Conservation (phyloP, 768 basidiomycete genomes). For the Strobilomyces dryophilus region DNA sequence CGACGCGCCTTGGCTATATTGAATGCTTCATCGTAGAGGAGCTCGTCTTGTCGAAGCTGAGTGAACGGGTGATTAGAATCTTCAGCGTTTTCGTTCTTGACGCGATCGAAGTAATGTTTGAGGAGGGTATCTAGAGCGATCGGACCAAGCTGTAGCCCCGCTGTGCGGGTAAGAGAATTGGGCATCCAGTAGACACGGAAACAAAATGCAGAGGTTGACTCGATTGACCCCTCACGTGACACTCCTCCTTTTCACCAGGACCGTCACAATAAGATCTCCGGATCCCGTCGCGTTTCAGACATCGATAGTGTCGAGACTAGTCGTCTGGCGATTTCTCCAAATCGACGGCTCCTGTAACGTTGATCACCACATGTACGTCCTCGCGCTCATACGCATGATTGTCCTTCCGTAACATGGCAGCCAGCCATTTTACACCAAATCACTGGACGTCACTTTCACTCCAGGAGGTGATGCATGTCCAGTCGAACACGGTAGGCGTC, state of each 20-base stretch:
- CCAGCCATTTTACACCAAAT: not conserved
- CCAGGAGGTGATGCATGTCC: not conserved
- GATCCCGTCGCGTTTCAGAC: no score
- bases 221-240: no score
- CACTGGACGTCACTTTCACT: not conserved
- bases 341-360: no score
- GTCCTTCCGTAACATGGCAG: not conserved
- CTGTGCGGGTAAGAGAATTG: constrained; percentile 59
- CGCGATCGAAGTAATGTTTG: constrained; percentile 77
- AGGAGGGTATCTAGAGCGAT: constrained; percentile 73
- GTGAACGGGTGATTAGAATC: constrained; percentile 38
- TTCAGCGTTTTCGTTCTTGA: constrained; percentile 40
- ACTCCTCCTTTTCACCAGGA: no score
- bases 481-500: not conserved
- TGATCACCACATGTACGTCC: not conserved
- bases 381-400: no score
- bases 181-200: constrained; percentile 29
- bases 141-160: constrained; percentile 65
- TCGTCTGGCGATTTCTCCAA: no score
- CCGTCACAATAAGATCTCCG: no score
- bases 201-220: no score
- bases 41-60: constrained; percentile 61
- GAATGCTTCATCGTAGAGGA: constrained; percentile 80
- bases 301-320: no score
- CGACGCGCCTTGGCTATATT: constrained; percentile 63